Base-by-base conservation (phyloP, 345 rosid genomes). In the Angophora floribunda region DNA sequence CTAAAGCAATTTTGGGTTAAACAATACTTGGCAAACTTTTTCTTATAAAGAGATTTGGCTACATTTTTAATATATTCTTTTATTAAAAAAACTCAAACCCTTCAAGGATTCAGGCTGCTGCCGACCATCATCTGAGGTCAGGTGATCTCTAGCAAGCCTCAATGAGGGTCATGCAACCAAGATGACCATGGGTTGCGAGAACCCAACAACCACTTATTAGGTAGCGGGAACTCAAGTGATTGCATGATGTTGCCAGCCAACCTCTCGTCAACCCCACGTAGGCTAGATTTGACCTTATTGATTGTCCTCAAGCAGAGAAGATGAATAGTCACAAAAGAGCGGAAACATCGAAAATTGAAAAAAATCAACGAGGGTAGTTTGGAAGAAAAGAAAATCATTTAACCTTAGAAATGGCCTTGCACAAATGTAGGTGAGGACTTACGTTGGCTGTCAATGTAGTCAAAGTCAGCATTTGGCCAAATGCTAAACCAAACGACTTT, bases 281-380 rank as follows among this genome's bases (percentile, higher is more conserved):
- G 0, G 61, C 2, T 0, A 4, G 13, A 55, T 55, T 28, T 22
- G 1, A 12, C 4, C 61, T 55, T 28, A 1, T 55, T 21, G 28
- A 28, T 5, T 0, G 1, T 12, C 6, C 61, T 55, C 28, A 0
- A 5, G 22, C 1, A 0, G 0, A 4, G 51, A 9, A 36, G 51
- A 49, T 11, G 11, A 49, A 49, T 49, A 49, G 51, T 49, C 51
- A 49, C 51, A 9, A 49, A 28, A 55, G 4, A 2, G 61, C 5
- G 28, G 9, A 55, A 22, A 55, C 5, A 7, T 36, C 41, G 22
- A 22, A 1, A 53, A 7, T 2, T 1, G 41, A 36, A 36, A 53
- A 53, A 55, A 55, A 55, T 8, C 22, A 55, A 0, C 3, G 28
- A 36, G 41, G 8, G 28, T 55, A 55, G 28, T 55, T 55, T 22